phyloP scores from a whole-genome alignment of 2,329 filamentous ascomycete species.

The Stenocarpella maydis region DNA sequence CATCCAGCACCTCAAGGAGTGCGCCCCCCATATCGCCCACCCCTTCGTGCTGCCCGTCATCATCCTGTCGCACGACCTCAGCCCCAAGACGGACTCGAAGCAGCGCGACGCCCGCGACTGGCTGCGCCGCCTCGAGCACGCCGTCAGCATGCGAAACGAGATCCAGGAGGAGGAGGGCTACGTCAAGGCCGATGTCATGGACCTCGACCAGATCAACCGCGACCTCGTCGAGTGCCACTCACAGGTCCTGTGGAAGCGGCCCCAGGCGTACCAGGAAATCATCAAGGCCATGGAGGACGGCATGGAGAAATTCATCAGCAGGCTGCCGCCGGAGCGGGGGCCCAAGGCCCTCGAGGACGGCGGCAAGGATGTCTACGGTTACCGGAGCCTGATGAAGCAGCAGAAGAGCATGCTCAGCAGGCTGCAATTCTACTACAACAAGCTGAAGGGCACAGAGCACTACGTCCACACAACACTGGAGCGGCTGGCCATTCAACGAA shows the following conservation, averaged over 20 bases:
- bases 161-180: constrained; percentile 65
- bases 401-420: constrained; percentile 62
- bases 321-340: constrained; percentile 37
- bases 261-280: constrained; percentile 66
- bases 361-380: constrained; percentile 36
- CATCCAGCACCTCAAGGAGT: constrained; percentile 59
- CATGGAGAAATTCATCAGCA: constrained; percentile 53
- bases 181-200: constrained; percentile 58
- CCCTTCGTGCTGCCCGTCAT: constrained; percentile 67
- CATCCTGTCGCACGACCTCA: constrained; percentile 66
- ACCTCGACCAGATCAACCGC: constrained; percentile 67
- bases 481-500: constrained; percentile 67
- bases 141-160: constrained; percentile 67
- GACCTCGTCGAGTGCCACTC: constrained; percentile 71
- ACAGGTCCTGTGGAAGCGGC: constrained; percentile 69
- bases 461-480: constrained; percentile 70
- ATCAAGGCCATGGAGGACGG: constrained; percentile 57
- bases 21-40: constrained; percentile 60
- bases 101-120: constrained; percentile 70
- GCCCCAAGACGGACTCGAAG: constrained; percentile 63
- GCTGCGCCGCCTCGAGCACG: constrained; percentile 68
- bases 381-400: constrained; percentile 51
- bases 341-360: constrained; percentile 33
- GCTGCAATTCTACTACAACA: constrained; percentile 67
- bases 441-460: constrained; percentile 68